phyloP scores from a whole-genome alignment of 371 early-diverging fungal genomes.

The Actinomortierella wolfii region DNA sequence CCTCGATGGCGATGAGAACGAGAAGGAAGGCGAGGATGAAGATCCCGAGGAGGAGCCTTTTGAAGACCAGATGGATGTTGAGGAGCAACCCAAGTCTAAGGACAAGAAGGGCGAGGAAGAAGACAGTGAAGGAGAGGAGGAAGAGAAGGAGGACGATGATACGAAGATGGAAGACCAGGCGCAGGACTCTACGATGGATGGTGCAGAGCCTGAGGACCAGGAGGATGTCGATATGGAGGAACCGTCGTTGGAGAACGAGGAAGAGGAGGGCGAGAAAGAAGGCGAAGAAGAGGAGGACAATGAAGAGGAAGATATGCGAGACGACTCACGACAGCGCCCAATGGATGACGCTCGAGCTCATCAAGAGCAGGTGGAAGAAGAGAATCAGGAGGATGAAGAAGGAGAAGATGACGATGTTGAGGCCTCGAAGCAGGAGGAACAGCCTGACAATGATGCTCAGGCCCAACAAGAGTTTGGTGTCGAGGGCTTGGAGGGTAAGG shows the following conservation, averaged over 20 bases:
- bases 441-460: conserved; percentile 56
- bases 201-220: conserved; percentile 49
- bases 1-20: conserved; percentile 48
- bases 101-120: conserved; percentile 48
- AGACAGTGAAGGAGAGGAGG: conserved; percentile 52
- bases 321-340: conserved; percentile 44
- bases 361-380: conserved; percentile 47
- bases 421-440: conserved; percentile 51
- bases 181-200: conserved; percentile 53
- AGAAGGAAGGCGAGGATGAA: conserved; percentile 49
- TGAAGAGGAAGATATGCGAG: conserved; percentile 47
- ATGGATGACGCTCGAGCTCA: conserved; percentile 28
- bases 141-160: conserved; percentile 45
- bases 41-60: conserved; percentile 52
- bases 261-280: conserved; percentile 48
- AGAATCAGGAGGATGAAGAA: conserved; percentile 53
- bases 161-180: conserved; percentile 53
- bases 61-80: conserved; percentile 50
- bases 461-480: conserved; percentile 72
- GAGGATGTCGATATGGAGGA: conserved; percentile 45
- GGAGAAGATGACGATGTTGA: conserved; percentile 54
- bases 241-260: conserved; percentile 46
- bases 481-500: conserved; percentile 66
- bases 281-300: conserved; percentile 53
- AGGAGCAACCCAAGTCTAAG: conserved; percentile 42